A percentile compares a stretch with the other conserved stretches of the same genome.
Evolutionary conservation across 768 basidiomycete genomes (phyloP).

Genomic region (Daedaleopsis nitida): DNA sequence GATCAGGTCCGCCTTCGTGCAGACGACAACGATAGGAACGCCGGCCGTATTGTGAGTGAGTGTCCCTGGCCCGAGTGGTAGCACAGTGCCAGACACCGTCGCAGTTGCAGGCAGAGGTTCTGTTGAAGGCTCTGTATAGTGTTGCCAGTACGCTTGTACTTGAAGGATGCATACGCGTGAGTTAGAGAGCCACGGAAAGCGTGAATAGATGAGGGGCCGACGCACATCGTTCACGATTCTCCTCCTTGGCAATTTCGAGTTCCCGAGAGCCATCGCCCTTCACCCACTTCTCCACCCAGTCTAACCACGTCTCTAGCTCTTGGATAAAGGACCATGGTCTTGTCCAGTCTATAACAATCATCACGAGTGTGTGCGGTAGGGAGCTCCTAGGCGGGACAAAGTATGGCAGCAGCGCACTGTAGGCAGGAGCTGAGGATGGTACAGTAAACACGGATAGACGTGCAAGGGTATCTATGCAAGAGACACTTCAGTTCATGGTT

Average conservation of each 20-base stretch:
- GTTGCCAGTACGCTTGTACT: slow-evolving; percentile 91
- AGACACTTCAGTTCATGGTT: slow-evolving; percentile 10
- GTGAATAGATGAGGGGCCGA: slow-evolving; percentile 2
- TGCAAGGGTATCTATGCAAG: slow-evolving; percentile 73
- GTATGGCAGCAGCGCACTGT: slow-evolving; percentile 72
- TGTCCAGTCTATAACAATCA: slow-evolving; percentile 95
- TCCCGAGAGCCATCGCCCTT: slow-evolving; percentile 71
- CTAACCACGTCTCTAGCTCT: slow-evolving; percentile 82
- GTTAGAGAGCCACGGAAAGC: neutral
- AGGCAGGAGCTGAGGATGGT: slow-evolving; percentile 73
- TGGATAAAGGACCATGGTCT: slow-evolving; percentile 89
- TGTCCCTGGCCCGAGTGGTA: slow-evolving; percentile 84
- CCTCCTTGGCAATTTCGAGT: slow-evolving; percentile 73
- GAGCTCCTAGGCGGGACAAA: slow-evolving; percentile 73
- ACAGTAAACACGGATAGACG: slow-evolving; percentile 91
- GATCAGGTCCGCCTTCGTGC: slow-evolving; percentile 92
- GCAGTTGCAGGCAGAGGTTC: slow-evolving; percentile 67
- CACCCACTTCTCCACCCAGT: slow-evolving; percentile 83
- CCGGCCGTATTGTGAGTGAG: slow-evolving; percentile 87
- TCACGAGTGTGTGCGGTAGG: slow-evolving; percentile 70
- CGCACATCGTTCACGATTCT: slow-evolving; percentile 79
- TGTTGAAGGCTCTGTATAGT: slow-evolving; percentile 81
- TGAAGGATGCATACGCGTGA: slow-evolving; percentile 8
- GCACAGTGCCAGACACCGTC: slow-evolving; percentile 63
- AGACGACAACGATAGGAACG: slow-evolving; percentile 84